Evolutionary conservation across 345 rosid genomes (phyloP).

Genomic region (Lenwebbia sp.): DNA sequence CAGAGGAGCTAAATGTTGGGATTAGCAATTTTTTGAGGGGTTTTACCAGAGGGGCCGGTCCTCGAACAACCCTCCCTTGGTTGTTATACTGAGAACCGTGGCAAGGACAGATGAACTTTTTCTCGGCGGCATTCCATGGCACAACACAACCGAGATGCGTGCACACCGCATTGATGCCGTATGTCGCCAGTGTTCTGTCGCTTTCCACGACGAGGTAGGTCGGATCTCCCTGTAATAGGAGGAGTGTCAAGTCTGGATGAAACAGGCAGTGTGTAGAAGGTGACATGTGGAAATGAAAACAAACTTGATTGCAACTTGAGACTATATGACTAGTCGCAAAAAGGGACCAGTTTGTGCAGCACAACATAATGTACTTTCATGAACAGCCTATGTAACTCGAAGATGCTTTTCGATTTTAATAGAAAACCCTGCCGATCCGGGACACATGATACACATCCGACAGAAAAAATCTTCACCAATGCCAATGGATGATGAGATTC

Average conservation of each 20-base stretch:
- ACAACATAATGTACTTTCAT: neutral
- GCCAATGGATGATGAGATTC: neutral
- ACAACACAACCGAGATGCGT: constrained; percentile 98
- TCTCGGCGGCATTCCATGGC: constrained; percentile 85
- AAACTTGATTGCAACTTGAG: neutral
- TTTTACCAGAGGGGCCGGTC: constrained; percentile 97
- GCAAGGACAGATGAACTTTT: constrained; percentile 96
- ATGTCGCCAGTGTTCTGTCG: constrained; percentile 70
- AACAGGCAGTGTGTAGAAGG: neutral
- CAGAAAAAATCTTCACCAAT: neutral
- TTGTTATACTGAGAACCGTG: constrained; percentile 96
- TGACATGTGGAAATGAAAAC: neutral
- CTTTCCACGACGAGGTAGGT: constrained; percentile 95
- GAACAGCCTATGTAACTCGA: neutral
- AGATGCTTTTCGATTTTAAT: neutral
- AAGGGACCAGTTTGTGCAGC: neutral
- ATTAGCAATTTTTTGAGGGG: neutral
- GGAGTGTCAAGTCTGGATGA: neutral
- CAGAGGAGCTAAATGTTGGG: neutral
- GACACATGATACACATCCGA: neutral
- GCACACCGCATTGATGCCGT: constrained; percentile 81
- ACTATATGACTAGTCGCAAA: neutral
- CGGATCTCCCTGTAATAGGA: constrained; percentile 66
- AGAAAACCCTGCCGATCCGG: neutral
- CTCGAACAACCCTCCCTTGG: constrained; percentile 94